Evolutionary conservation across 352 stramenopile species (phyloP), one percentile per base, ranked within the genome.

Genomic region (Phytophthora uliginosa): DNA sequence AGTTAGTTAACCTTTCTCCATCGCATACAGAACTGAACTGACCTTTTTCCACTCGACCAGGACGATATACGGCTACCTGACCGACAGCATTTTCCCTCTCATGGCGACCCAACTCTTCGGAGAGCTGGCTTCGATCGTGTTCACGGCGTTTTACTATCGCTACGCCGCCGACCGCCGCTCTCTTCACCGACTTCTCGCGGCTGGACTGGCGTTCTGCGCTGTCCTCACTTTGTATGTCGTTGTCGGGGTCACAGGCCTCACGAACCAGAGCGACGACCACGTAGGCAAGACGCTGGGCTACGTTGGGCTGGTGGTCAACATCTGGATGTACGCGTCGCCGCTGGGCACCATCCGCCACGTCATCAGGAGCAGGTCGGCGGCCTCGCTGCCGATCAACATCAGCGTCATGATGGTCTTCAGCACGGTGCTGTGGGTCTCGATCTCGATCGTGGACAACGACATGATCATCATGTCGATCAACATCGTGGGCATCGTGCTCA

Each of bases 261-360:
- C 74, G 17, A 42, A 77, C 59, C 77, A 84, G 57, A 73, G 53
- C 0, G 10, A 76, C 17, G 33, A 74, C 36, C 33, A 82, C 33
- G 72, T 82, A 4, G 59, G 61, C 2, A 52, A 72, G n/a, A 76
- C 69, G 15, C 52, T 84, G 1, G 80, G 80, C 1, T 74, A 75
- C 24, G 73, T 78, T 13, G 67, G 63, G 1, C 34, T 78, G 22
- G 58, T 77, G 20, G 31, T 63, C 38, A 76, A 69, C n/a, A 22
- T 79, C 12, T 68, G 63, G 48, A 72, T 80, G 48, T 80, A 77
- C 52, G 69, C 69, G 48, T 77, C 73, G 48, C 69, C 69, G 17
- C 55, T 77, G 31, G 73, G 59, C n/a, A 80, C 69, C 7, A 54
- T 74, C 8, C 54, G 56, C 4, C 54, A 63, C 31, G 73, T 74